A percentile compares a stretch with the other conserved stretches of the same genome.
These are phyloP conservation scores for Pseudohalonectria lignicola DNA, from an alignment of 2,329 filamentous ascomycete genomes.

Conservation along the genomic window DNA sequence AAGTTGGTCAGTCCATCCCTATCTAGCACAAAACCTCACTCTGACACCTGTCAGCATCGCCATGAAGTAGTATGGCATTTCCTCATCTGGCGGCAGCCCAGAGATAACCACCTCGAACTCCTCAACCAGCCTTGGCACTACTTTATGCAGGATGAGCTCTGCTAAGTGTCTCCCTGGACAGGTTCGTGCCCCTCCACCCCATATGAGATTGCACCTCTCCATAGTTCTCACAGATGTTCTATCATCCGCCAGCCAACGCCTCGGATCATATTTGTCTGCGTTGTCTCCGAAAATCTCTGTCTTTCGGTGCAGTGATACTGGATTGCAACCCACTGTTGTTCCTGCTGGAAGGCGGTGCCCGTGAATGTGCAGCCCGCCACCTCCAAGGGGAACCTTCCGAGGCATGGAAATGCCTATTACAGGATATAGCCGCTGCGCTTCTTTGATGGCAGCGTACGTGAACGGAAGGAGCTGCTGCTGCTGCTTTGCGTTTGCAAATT, in stretches of 20 bases:
- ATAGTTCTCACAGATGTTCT: constrained; percentile 23
- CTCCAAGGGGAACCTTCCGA: constrained; percentile 30
- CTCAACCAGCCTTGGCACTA: constrained; percentile 26
- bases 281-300: constrained; percentile 34
- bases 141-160: constrained; percentile 35
- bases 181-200: constrained; percentile 37
- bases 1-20: not conserved
- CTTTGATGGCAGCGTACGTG: constrained; percentile 35
- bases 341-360: constrained; percentile 28
- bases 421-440: constrained; percentile 37
- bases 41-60: constrained; percentile 38
- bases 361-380: constrained; percentile 22
- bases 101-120: constrained; percentile 31
- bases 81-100: constrained; percentile 23
- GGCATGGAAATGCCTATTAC: constrained; percentile 41
- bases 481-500: too few species aligned
- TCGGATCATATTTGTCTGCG: constrained; percentile 29
- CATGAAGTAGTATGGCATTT: constrained; percentile 36
- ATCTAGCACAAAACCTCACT: constrained; percentile 22
- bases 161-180: constrained; percentile 41
- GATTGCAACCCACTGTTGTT: constrained; percentile 39
- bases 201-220: constrained; percentile 37
- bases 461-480: constrained; percentile 13
- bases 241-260: constrained; percentile 31
- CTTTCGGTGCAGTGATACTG: constrained; percentile 38